Evolutionary conservation across 2,329 filamentous ascomycete species (phyloP), one percentile per base, ranked within the genome.

Genomic region (Cladophialophora bantiana): DNA sequence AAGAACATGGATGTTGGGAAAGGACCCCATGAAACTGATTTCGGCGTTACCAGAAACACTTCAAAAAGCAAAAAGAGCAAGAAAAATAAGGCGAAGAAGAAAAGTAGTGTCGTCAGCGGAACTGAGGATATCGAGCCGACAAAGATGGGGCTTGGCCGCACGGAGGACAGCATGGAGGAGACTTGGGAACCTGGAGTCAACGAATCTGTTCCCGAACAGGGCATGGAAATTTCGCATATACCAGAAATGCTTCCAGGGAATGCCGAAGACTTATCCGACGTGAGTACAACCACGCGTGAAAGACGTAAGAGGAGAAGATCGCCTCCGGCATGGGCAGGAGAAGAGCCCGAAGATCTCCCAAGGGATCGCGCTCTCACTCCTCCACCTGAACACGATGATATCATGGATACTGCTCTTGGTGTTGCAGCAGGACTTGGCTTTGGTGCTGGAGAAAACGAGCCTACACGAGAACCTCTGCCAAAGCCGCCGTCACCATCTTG

Each of bases 331-430:
- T 69, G 67, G 69, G 52, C 66, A 31, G 69, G 69, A 45, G 65
- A 72, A 36, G 71, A 73, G 38, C 70, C 71, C 18, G 68, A 66
- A 36, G 71, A 73, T 52, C 68, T 73, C n/a, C 71, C 71, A 40
- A 65, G 65, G 12, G 57, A 61, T 65, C 67, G 70, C 3, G 59
- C 71, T 32, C 52, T 68, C 40, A 73, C 71, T 18, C 70, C 71
- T 31, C 70, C 71, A 56, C 70, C 68, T 18, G 70, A 73, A 12
- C 62, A 70, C 53, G 66, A 73, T 42, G 71, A 73, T 32, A 64
- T 73, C 7, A 72, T 73, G 67, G 69, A 70, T 38, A 73, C 70
- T 20, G 71, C 71, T 10, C 63, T 73, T 26, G 71, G 68, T n/a
- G 64, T 73, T 36, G 71, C 71, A 50, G 70, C 70, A 54, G 70